phyloP scores from a whole-genome alignment of 1,139 yeast species.

The Hyphopichia buzzinii region DNA sequence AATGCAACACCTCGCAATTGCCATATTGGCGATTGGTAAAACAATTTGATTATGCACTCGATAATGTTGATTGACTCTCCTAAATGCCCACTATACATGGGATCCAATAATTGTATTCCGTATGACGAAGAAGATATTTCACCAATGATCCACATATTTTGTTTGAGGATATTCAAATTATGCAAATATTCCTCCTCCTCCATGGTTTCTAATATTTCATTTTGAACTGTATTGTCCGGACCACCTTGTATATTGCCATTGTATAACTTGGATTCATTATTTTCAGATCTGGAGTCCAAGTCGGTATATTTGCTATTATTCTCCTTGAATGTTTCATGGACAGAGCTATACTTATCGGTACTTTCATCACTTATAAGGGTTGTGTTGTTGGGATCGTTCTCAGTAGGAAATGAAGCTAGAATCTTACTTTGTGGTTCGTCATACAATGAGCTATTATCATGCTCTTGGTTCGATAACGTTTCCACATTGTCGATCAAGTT shows the following conservation, averaged over 20 bases:
- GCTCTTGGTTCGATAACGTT: background rate
- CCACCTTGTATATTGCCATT: background rate
- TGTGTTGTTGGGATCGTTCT: background rate
- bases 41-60: slow-evolving; percentile 43
- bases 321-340: too few species aligned
- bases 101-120: slow-evolving; percentile 69
- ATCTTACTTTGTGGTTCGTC: slow-evolving; percentile 3
- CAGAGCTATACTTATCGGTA: too few species aligned
- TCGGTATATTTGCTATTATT: background rate
- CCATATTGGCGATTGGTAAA: slow-evolving; percentile 51
- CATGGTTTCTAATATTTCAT: slow-evolving; percentile 1
- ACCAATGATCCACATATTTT: slow-evolving; percentile 86
- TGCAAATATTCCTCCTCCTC: slow-evolving; percentile 5
- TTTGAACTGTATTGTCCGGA: background rate
- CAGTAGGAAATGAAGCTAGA: background rate
- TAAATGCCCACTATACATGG: slow-evolving; percentile 43
- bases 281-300: background rate
- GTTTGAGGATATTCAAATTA: slow-evolving; percentile 47
- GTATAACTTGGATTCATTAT: background rate
- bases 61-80: slow-evolving; percentile 48
- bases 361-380: background rate
- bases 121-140: slow-evolving; percentile 67
- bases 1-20: slow-evolving; percentile 75
- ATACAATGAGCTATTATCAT: background rate
- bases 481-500: slow-evolving; percentile 2